Evolutionary conservation across 1,139 yeast genomes (phyloP).

Genomic region (Hyphopichia wangnamkhiaoensis): DNA sequence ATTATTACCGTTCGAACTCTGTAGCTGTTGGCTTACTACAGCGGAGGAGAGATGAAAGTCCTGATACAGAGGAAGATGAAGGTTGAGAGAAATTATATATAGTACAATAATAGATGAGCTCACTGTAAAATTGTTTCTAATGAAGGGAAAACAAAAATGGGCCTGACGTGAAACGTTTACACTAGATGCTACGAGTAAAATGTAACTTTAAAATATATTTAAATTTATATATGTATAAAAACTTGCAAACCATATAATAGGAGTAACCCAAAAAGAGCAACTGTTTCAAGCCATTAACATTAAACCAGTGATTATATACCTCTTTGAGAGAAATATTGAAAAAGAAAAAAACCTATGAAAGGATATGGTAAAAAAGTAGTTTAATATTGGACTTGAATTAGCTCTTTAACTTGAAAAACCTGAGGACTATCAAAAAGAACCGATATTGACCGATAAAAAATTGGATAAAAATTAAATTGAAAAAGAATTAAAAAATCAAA

Average conservation of each 20-base stretch:
- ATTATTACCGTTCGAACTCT: conserved; percentile 40
- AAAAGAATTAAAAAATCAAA: neutral
- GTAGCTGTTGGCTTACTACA: conserved; percentile 45
- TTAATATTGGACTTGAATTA: neutral
- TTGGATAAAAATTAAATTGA: neutral
- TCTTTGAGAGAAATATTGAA: too few species aligned
- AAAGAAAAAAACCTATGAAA: too few species aligned
- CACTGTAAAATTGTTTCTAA: too few species aligned
- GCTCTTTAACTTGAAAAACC: neutral
- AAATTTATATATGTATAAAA: too few species aligned
- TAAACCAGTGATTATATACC: neutral
- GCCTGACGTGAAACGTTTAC: too few species aligned
- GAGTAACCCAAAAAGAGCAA: neutral
- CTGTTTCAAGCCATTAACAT: conserved; percentile 1
- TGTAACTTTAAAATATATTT: too few species aligned
- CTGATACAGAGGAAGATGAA: conserved; percentile 10
- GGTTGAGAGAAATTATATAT: neutral
- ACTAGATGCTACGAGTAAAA: too few species aligned
- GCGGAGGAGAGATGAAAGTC: conserved; percentile 17
- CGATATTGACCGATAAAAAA: neutral
- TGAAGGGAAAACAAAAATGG: too few species aligned
- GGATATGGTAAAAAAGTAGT: too few species aligned
- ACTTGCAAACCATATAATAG: neutral
- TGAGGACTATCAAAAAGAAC: neutral
- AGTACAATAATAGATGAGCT: neutral